phyloP scores from a whole-genome alignment of 2,329 filamentous ascomycete species.

The Cercospora sp. region DNA sequence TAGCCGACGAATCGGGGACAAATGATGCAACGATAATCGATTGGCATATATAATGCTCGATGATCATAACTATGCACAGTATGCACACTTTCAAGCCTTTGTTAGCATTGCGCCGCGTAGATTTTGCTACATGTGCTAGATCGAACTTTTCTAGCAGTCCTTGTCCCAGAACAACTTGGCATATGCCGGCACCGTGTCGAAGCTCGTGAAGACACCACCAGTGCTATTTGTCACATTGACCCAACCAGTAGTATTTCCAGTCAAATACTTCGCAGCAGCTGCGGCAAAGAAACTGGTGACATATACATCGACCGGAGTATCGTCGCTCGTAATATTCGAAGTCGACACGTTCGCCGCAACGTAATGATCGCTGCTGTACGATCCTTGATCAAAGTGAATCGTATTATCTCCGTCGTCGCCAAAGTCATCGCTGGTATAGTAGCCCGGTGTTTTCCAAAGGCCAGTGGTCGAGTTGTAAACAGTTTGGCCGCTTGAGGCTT shows the following conservation, averaged over 20 bases:
- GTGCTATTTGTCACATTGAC: conserved; percentile 27
- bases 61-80: not conserved
- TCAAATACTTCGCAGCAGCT: conserved; percentile 23
- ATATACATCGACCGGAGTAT: conserved; percentile 26
- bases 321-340: conserved; percentile 23
- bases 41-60: not conserved
- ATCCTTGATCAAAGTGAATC: conserved; percentile 41
- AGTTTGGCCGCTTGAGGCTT: conserved; percentile 11
- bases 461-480: conserved; percentile 22
- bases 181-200: conserved; percentile 23
- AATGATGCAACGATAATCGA: not conserved
- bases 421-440: conserved; percentile 59
- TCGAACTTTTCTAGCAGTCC: conserved; percentile 18
- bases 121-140: not conserved
- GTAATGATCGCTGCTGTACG: conserved; percentile 20
- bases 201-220: conserved; percentile 22
- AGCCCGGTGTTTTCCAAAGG: conserved; percentile 46
- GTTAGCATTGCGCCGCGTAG: not conserved
- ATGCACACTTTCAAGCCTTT: not conserved
- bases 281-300: conserved; percentile 25
- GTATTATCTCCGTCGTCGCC: conserved; percentile 60
- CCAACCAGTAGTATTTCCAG: conserved; percentile 24
- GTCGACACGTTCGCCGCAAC: conserved; percentile 27
- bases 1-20: not conserved
- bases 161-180: conserved; percentile 25